Evolutionary conservation across 306 rosid species (phyloP).

Genomic region (barrel medic (Medicago truncatula)): MtrunA17r5.0-ANR NC_053042.1:32433001-32433500

Average conservation of each 20-base stretch:
- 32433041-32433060: conserved; percentile 87
- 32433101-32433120: conserved; percentile 84
- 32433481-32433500: neutral
- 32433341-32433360: conserved; percentile 97
- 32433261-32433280: conserved; percentile 82
- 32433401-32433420: conserved; percentile 3
- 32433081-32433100: conserved; percentile 74
- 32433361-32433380: conserved; percentile 89
- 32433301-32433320: conserved; percentile 91
- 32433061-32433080: conserved; percentile 94
- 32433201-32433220: conserved; percentile 52
- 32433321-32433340: conserved; percentile 93
- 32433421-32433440: neutral
- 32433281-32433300: conserved; percentile 92
- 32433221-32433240: conserved; percentile 93
- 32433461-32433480: neutral
- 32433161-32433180: conserved; percentile 7
- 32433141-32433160: conserved; percentile 42
- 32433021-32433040: conserved; percentile 39
- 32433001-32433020: conserved; percentile 2
- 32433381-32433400: conserved; percentile 31
- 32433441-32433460: neutral
- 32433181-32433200: conserved; percentile 1
- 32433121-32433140: conserved; percentile 70
- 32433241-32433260: conserved; percentile 88